phyloP scores from a whole-genome alignment of 768 basidiomycete genomes.

The Tricholomella constricta region DNA sequence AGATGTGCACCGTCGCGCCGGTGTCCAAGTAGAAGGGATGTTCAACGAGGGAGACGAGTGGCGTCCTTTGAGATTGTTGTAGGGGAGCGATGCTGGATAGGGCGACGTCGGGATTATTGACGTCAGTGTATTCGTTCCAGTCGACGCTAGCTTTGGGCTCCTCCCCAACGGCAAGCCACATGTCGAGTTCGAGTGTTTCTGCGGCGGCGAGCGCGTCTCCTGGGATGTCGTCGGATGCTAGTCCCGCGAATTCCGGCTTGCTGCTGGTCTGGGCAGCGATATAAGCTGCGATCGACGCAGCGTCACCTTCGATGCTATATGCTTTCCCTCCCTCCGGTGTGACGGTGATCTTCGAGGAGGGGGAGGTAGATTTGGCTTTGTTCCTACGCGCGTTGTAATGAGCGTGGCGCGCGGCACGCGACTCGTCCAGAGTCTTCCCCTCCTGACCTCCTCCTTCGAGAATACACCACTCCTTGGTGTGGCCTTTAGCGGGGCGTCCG shows the following conservation, averaged over 20 bases:
- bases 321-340: too few species aligned
- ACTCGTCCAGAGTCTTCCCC: constrained; percentile 24
- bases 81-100: too few species aligned
- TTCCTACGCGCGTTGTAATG: background rate
- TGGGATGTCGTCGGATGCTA: background rate
- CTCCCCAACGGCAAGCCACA: constrained; percentile 2
- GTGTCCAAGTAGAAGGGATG: constrained; percentile 24
- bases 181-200: constrained; percentile 8
- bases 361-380: background rate
- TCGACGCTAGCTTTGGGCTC: background rate
- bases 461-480: constrained; percentile 19
- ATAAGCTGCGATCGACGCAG: background rate
- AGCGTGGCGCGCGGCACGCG: constrained; percentile 2
- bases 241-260: background rate
- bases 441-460: constrained; percentile 26
- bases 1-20: constrained; percentile 26
- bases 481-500: constrained; percentile 1
- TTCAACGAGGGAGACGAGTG: too few species aligned
- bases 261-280: background rate
- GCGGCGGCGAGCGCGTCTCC: background rate
- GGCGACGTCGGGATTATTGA: too few species aligned
- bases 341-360: too few species aligned
- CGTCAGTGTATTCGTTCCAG: too few species aligned
- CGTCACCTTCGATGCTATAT: background rate
- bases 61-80: too few species aligned